Evolutionary conservation across 257 asterid genomes (phyloP), one percentile per base, ranked within the genome.

Genomic region (Solanum arcanum): DNA sequence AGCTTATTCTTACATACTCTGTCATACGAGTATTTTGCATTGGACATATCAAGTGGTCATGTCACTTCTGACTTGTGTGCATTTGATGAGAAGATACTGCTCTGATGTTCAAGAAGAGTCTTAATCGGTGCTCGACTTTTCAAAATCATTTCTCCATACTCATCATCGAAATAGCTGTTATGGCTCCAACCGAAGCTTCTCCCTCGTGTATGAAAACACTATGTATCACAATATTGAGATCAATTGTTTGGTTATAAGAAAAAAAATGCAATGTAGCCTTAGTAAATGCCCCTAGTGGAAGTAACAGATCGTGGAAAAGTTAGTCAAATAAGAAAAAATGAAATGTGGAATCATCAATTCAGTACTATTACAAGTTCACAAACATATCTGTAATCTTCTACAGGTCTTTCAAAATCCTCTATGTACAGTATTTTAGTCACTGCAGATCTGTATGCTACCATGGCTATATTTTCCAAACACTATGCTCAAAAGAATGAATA

Each of bases 261-360:
- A 91, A 96, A 94, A 87, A 92, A 97, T 20, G 99, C 99, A 13
- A 96, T 94, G 95, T 99, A 95, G 9, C 99, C 99, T 3, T 98
- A 97, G 93, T 97, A 97, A 44, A 97, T 88, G 33, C 99, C 99
- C 84, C 99, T 91, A 6, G 99, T 95, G 15, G 46, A 25, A 25
- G 84, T 25, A 21, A 9, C 47, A 15, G 7, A 42, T 12, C 52
- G 7, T n/a, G 56, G 52, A 21, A 74, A 74, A 21, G 16, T 75
- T 42, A 12, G 83, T 46, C 83, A 25, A 44, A 77, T 4, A 25
- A 25, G 25, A 25, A 47, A 80, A 14, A 47, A 29, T 49, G 20
- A 49, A 18, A 49, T 29, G 85, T 18, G 14, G 29, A 80, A 78
- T 25, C 49, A 47, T 49, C 44, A 20, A 80, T 29, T 29, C 44